Percentiles rank a stretch among this genome's conserved stretches.
These are phyloP conservation scores for Microsporum audouinii DNA, from an alignment of 2,329 filamentous ascomycete species.

Conservation along the genomic window DNA sequence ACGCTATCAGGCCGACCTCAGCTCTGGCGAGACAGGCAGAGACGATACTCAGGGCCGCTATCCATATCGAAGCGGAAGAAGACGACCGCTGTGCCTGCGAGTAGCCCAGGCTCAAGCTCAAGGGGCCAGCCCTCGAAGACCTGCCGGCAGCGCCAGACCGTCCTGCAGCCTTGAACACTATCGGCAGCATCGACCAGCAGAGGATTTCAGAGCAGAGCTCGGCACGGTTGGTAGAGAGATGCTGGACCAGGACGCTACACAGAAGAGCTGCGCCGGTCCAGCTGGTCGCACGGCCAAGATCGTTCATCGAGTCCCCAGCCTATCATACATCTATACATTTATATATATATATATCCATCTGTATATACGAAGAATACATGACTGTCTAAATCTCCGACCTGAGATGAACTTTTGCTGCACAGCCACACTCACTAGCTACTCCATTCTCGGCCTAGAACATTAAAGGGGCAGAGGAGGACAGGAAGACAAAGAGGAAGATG, in stretches of 20 bases:
- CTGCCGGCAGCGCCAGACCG: neutral
- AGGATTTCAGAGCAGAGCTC: slow-evolving; percentile 8
- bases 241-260: neutral
- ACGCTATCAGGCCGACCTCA: slow-evolving; percentile 3
- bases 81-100: neutral
- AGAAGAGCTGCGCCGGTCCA: slow-evolving; percentile 5
- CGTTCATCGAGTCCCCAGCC: neutral
- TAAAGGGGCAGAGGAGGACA: no score
- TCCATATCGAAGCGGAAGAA: slow-evolving; percentile 3
- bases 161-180: neutral
- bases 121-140: neutral
- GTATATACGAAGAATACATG: no score
- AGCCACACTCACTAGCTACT: neutral
- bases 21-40: slow-evolving; percentile 6
- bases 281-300: neutral
- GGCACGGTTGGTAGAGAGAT: neutral
- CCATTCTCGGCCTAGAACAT: neutral
- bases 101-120: neutral
- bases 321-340: neutral
- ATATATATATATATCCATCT: neutral
- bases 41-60: slow-evolving; percentile 3
- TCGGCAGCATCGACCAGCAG: slow-evolving; percentile 6
- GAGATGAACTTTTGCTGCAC: no score
- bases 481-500: neutral
- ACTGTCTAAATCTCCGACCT: no score